These are phyloP conservation scores for Plantago coronopus DNA, from an alignment of 305 asterid species.

Conservation along the genomic window DNA sequence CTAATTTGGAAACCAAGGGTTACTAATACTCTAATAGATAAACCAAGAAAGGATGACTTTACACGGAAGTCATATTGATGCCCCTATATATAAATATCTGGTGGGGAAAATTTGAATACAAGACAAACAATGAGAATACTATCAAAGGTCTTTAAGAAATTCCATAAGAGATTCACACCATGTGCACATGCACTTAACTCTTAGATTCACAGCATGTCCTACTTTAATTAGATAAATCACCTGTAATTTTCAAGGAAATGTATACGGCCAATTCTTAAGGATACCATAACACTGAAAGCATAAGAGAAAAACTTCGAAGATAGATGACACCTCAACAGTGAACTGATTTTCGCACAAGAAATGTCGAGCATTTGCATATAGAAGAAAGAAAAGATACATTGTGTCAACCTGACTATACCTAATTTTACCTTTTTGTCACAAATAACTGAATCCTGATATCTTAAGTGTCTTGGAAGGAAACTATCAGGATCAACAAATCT, in stretches of 20 bases:
- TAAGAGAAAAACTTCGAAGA: not conserved
- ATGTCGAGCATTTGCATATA: constrained; percentile 25
- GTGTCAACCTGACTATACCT: constrained; percentile 33
- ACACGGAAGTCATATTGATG: not conserved
- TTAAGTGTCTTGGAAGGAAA: constrained; percentile 27
- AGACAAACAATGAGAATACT: too few relatives aligned
- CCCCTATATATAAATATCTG: not conserved
- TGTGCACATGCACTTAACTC: not conserved
- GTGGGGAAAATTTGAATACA: too few relatives aligned
- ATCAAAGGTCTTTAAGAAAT: too few relatives aligned
- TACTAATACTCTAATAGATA: not conserved
- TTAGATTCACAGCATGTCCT: not conserved
- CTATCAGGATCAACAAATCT: constrained; percentile 27
- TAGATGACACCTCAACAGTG: constrained; percentile 17
- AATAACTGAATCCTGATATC: constrained; percentile 43
- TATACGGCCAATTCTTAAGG: not conserved
- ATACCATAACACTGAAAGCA: constrained; percentile 11
- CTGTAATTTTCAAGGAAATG: not conserved
- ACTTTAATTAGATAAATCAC: not conserved
- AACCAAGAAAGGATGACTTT: not conserved
- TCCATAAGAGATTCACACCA: not conserved
- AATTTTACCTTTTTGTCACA: constrained; percentile 53
- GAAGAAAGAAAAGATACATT: constrained; percentile 29
- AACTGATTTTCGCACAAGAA: constrained; percentile 29
- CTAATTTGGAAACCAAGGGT: not conserved